A percentile compares a stretch with the other conserved stretches of the same genome.
Evolutionary conservation across 169 alveolate species (phyloP).

Genomic region (Cytauxzoon felis): DNA sequence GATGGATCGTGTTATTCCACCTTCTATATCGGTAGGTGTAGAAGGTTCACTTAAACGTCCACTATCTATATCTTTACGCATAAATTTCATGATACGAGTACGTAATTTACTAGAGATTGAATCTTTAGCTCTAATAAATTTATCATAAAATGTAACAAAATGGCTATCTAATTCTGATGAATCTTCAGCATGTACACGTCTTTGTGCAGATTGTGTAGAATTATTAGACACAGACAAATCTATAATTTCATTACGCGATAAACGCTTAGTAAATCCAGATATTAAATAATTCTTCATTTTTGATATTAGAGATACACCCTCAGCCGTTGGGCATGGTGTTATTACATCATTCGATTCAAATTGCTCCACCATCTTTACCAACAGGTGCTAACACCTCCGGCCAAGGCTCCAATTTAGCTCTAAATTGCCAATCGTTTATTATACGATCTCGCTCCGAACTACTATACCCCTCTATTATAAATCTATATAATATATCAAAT

Average conservation of each 20-base stretch:
- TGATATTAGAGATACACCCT: constrained; percentile 2
- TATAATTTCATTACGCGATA: too few species aligned
- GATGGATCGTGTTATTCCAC: constrained; percentile 17
- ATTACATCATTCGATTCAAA: background rate
- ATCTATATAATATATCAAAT: constrained; percentile 7
- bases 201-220: too few species aligned
- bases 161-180: constrained; percentile 20
- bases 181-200: constrained; percentile 16
- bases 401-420: constrained; percentile 51
- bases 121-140: constrained; percentile 20
- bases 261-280: background rate
- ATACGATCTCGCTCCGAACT: constrained; percentile 46
- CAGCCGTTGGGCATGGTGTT: background rate
- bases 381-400: constrained; percentile 63
- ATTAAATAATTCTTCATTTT: background rate
- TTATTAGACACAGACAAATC: too few species aligned
- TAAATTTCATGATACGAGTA: constrained; percentile 43
- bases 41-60: background rate
- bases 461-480: constrained; percentile 57
- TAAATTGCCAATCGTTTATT: constrained; percentile 54
- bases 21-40: constrained; percentile 21
- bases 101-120: background rate
- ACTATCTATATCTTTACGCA: constrained; percentile 33
- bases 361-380: background rate
- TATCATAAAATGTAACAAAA: constrained; percentile 35